phyloP scores from a whole-genome alignment of 805 yeast genomes.

The Henningerozyma blattae region DNA sequence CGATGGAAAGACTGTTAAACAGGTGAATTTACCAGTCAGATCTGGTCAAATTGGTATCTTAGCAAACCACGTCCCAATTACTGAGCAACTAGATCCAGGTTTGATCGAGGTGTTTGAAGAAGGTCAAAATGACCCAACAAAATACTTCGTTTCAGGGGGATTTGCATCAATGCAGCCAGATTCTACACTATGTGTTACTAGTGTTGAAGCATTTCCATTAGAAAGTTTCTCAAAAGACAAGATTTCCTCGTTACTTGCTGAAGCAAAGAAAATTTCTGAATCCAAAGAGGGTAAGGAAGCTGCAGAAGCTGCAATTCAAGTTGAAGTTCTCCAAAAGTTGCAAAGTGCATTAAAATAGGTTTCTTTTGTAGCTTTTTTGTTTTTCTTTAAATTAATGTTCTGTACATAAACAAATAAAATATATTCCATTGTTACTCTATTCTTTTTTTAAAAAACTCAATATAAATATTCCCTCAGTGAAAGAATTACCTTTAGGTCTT shows the following conservation, averaged over 20 bases:
- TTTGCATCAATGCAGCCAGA: conserved; percentile 94
- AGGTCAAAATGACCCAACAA: conserved; percentile 48
- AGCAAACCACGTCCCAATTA: conserved; percentile 95
- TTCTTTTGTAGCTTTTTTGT: no score
- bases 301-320: conserved; percentile 90
- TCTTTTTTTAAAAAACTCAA: no score
- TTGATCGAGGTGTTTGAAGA: conserved; percentile 82
- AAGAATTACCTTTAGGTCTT: no score
- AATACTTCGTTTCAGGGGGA: conserved; percentile 91
- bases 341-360: conserved; percentile 35
- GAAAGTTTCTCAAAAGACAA: conserved; percentile 74
- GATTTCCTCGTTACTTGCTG: conserved; percentile 71
- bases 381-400: no score
- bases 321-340: conserved; percentile 92
- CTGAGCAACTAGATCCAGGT: conserved; percentile 95
- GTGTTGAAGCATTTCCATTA: conserved; percentile 90
- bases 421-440: no score
- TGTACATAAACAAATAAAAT: no score
- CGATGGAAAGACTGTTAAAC: conserved; percentile 36
- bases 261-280: conserved; percentile 83
- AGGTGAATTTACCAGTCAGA: conserved; percentile 92
- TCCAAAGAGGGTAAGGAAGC: conserved; percentile 81
- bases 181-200: conserved; percentile 78
- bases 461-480: no score
- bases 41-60: conserved; percentile 95